These are phyloP conservation scores for Apiospora koreana DNA, from an alignment of 2,329 filamentous ascomycete species.

Conservation along the genomic window DNA sequence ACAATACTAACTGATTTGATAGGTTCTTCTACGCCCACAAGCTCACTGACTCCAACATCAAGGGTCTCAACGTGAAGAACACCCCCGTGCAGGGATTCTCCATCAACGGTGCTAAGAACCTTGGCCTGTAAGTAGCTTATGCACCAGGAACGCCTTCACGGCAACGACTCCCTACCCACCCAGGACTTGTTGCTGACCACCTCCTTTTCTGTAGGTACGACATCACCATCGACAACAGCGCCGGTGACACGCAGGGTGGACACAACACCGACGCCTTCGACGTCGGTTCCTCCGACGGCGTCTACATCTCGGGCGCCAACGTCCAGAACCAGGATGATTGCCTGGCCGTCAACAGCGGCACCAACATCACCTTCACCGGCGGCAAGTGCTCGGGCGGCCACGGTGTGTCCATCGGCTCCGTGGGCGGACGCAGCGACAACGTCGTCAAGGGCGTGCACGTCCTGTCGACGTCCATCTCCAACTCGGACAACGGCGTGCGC, in stretches of 20 bases:
- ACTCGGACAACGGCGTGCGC: constrained; percentile 58
- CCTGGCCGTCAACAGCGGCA: constrained; percentile 58
- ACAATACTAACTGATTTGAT: constrained; percentile 33
- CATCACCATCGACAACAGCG: constrained; percentile 59
- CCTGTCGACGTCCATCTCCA: constrained; percentile 44
- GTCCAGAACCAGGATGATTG: constrained; percentile 61
- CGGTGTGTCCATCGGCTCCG: constrained; percentile 59
- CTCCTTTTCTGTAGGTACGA: constrained; percentile 26
- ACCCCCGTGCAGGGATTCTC: constrained; percentile 55
- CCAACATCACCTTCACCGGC: constrained; percentile 39
- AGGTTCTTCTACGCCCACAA: constrained; percentile 61
- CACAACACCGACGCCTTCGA: constrained; percentile 54
- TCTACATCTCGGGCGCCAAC: constrained; percentile 48
- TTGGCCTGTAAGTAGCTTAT: constrained; percentile 38
- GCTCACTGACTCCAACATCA: constrained; percentile 51
- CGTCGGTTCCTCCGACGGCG: constrained; percentile 41
- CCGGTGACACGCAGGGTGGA: constrained; percentile 45
- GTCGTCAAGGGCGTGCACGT: constrained; percentile 54
- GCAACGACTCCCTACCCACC: no score
- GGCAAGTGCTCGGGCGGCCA: constrained; percentile 53
- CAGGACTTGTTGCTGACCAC: neutral
- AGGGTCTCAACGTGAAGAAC: constrained; percentile 52
- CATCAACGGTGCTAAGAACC: constrained; percentile 42
- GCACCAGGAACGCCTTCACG: neutral
- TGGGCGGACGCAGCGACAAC: constrained; percentile 59